Conservation (phyloP, 306 rosid species). For the Echinosophora koreensis region DNA sequence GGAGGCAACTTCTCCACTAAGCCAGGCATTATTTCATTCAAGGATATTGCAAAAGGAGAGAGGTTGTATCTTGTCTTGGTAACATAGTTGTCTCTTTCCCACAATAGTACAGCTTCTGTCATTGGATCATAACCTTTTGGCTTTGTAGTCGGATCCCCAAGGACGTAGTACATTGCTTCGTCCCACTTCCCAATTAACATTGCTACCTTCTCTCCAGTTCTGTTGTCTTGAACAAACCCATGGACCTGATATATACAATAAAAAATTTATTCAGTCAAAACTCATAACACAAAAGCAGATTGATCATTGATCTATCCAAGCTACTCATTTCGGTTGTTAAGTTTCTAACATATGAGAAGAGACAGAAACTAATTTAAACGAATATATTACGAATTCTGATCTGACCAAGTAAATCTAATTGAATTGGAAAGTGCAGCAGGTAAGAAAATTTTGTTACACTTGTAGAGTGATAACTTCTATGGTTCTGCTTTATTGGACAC, state of each 20-base stretch:
- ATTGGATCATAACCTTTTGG: constrained; percentile 98
- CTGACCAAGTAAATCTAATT: background rate
- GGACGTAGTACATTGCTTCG: constrained; percentile 95
- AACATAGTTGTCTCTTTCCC: constrained; percentile 81
- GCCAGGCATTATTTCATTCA: constrained; percentile 87
- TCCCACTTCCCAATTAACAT: constrained; percentile 98
- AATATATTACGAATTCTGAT: background rate
- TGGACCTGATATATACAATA: constrained; percentile 73
- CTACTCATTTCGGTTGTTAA: constrained; percentile 18
- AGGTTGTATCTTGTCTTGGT: constrained; percentile 93
- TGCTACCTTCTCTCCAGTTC: constrained; percentile 99
- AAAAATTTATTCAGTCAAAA: constrained; percentile 15
- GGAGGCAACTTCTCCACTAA: constrained; percentile 82
- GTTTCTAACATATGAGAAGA: constrained; percentile 10
- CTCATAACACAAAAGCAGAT: constrained; percentile 1
- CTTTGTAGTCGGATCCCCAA: constrained; percentile 94
- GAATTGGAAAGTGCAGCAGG: constrained; percentile 25
- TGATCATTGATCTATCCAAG: constrained; percentile 22
- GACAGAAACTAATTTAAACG: background rate
- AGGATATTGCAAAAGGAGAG: constrained; percentile 91
- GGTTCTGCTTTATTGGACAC: constrained; percentile 19
- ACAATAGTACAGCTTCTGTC: constrained; percentile 92
- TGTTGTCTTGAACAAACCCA: constrained; percentile 98
- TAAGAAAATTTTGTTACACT: background rate
- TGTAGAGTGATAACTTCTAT: constrained; percentile 11